Evolutionary conservation across 2,329 filamentous ascomycete genomes (phyloP).

Genomic region (Verticillium zaregamsianum): DNA sequence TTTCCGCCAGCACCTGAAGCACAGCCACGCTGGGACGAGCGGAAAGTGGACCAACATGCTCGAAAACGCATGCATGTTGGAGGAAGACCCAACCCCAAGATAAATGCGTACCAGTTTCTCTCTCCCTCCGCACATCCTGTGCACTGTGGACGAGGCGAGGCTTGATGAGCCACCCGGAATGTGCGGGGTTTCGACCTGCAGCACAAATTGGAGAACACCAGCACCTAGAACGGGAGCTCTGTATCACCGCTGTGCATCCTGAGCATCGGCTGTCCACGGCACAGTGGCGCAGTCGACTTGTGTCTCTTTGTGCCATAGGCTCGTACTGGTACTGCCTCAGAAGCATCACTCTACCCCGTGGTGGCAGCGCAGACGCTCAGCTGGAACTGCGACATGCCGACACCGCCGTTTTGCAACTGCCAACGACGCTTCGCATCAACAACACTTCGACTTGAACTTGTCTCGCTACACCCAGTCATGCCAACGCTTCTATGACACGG

Average conservation of each 20-base stretch:
- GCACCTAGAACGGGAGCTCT: not conserved
- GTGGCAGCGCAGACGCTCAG: not conserved
- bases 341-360: not conserved
- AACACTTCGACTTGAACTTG: not conserved
- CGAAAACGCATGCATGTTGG: constrained; percentile 94
- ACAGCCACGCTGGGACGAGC: constrained; percentile 92
- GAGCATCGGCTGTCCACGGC: not conserved
- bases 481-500: not conserved
- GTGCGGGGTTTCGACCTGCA: not conserved
- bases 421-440: not conserved
- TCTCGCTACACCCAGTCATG: not conserved
- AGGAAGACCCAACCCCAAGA: constrained; percentile 60
- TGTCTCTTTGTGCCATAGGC: not conserved
- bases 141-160: not conserved
- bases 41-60: constrained; percentile 99
- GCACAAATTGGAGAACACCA: not conserved
- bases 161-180: not conserved
- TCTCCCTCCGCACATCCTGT: not conserved
- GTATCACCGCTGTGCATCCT: not conserved
- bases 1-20: constrained; percentile 96
- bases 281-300: not conserved
- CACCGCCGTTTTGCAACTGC: not conserved
- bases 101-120: constrained; percentile 16
- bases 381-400: not conserved
- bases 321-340: not conserved